Percentiles rank a stretch among this genome's conserved stretches.
Evolutionary conservation across 2,329 filamentous ascomycete genomes (phyloP).

Genomic region (Calonectria crousiana): DNA sequence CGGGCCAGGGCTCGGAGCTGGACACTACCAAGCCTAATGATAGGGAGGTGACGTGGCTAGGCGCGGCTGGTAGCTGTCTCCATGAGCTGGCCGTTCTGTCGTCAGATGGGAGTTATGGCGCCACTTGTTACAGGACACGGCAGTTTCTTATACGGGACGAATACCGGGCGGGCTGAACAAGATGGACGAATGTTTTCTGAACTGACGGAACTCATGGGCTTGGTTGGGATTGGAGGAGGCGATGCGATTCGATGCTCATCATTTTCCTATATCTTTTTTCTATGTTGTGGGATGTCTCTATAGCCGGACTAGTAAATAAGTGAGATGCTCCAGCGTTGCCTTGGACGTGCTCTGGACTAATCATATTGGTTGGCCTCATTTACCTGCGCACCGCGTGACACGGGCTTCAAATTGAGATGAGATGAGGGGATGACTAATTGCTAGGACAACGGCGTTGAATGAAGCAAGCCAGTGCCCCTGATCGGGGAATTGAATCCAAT

Average conservation of each 20-base stretch:
- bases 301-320: conserved; percentile 41
- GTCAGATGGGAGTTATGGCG: conserved; percentile 28
- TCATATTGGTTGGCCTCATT: neutral
- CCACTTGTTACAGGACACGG: conserved; percentile 38
- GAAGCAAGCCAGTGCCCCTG: neutral
- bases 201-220: conserved; percentile 15
- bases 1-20: conserved; percentile 33
- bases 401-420: neutral
- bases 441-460: neutral
- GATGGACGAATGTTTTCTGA: conserved; percentile 12
- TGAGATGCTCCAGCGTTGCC: conserved; percentile 31
- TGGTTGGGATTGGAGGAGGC: conserved; percentile 24
- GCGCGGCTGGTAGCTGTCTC: conserved; percentile 31
- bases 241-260: conserved; percentile 28
- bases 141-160: conserved; percentile 30
- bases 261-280: conserved; percentile 22
- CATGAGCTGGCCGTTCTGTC: conserved; percentile 30
- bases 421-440: neutral
- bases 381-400: neutral
- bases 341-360: conserved; percentile 13
- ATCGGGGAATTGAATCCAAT: conserved; percentile 3
- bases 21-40: conserved; percentile 32
- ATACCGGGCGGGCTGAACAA: conserved; percentile 31
- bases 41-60: conserved; percentile 35
- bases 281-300: conserved; percentile 37